Percentiles rank a stretch among this genome's conserved stretches.
Evolutionary conservation across 2,329 filamentous ascomycete genomes (phyloP).

Genomic region (Daldinia sp.): DNA sequence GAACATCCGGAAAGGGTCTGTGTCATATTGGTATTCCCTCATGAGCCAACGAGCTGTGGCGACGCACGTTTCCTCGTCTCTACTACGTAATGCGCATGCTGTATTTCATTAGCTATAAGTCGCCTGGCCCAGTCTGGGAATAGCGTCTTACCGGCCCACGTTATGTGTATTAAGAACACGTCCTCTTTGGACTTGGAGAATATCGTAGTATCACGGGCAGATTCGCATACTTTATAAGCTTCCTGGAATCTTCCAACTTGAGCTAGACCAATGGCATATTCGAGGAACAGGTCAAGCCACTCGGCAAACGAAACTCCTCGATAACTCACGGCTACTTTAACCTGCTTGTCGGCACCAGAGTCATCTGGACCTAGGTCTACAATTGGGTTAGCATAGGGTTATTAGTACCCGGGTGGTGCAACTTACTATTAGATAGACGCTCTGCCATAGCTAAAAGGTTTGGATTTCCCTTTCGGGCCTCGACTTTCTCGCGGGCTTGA

Average conservation of each 20-base stretch:
- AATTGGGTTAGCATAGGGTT: conserved; percentile 35
- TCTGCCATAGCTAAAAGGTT: conserved; percentile 68
- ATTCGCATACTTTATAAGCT: conserved; percentile 83
- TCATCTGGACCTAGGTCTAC: conserved; percentile 53
- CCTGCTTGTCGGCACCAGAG: conserved; percentile 48
- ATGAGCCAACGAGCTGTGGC: conserved; percentile 85
- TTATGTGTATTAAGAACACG: conserved; percentile 79
- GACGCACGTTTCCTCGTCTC: conserved; percentile 81
- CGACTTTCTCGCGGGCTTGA: conserved; percentile 50
- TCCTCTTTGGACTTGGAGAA: conserved; percentile 79
- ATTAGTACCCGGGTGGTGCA: not conserved
- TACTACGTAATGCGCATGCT: conserved; percentile 85
- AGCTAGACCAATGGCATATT: conserved; percentile 84
- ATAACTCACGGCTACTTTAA: conserved; percentile 54
- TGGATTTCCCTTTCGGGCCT: conserved; percentile 50
- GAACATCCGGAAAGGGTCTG: conserved; percentile 87
- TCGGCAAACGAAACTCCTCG: conserved; percentile 83
- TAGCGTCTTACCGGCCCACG: conserved; percentile 73
- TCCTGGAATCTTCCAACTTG: conserved; percentile 74
- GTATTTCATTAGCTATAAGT: conserved; percentile 30
- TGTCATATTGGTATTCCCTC: conserved; percentile 81
- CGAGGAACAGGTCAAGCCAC: conserved; percentile 92
- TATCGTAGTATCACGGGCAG: conserved; percentile 82
- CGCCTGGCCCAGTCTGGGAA: not conserved
- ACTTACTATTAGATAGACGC: conserved; percentile 66